A percentile compares a stretch with the other conserved stretches of the same genome.
These are phyloP conservation scores for Coprinopsis marcescibilis DNA, from an alignment of 768 basidiomycete genomes.

Conservation along the genomic window DNA sequence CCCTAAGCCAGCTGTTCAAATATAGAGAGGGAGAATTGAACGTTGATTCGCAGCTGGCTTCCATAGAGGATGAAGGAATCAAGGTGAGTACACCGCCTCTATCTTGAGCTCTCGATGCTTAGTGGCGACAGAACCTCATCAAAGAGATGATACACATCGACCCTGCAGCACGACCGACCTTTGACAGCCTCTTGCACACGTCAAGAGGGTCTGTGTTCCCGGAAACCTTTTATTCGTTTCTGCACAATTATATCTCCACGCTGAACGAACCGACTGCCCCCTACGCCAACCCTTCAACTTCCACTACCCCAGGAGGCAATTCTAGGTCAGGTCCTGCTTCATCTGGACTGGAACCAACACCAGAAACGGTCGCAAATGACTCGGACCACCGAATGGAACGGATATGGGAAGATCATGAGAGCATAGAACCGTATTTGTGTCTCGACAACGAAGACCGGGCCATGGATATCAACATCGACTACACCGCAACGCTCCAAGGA, in stretches of 20 bases:
- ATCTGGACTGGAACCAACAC: slow-evolving; percentile 20
- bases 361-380: slow-evolving; percentile 58
- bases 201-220: slow-evolving; percentile 81
- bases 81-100: slow-evolving; percentile 47
- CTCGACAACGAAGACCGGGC: slow-evolving; percentile 41
- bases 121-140: slow-evolving; percentile 63
- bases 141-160: slow-evolving; percentile 87
- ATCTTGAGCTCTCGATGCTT: slow-evolving; percentile 17
- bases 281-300: slow-evolving; percentile 32
- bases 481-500: slow-evolving; percentile 32
- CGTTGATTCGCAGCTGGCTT: slow-evolving; percentile 63
- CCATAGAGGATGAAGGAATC: slow-evolving; percentile 78
- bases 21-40: slow-evolving; percentile 83
- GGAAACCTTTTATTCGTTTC: slow-evolving; percentile 90
- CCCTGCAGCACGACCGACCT: slow-evolving; percentile 70
- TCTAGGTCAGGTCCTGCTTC: slow-evolving; percentile 25
- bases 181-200: slow-evolving; percentile 69
- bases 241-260: slow-evolving; percentile 83
- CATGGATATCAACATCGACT: slow-evolving; percentile 54
- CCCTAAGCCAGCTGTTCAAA: slow-evolving; percentile 90
- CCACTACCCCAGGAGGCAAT: slow-evolving; percentile 25
- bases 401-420: slow-evolving; percentile 84
- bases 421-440: slow-evolving; percentile 64
- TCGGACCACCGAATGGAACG: slow-evolving; percentile 82
- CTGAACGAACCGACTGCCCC: slow-evolving; percentile 60